A percentile compares a stretch with the other conserved stretches of the same genome.
These are phyloP conservation scores for Dendrobium nobile DNA, from an alignment of 106 monocot genomes.

Conservation along the genomic window DNA sequence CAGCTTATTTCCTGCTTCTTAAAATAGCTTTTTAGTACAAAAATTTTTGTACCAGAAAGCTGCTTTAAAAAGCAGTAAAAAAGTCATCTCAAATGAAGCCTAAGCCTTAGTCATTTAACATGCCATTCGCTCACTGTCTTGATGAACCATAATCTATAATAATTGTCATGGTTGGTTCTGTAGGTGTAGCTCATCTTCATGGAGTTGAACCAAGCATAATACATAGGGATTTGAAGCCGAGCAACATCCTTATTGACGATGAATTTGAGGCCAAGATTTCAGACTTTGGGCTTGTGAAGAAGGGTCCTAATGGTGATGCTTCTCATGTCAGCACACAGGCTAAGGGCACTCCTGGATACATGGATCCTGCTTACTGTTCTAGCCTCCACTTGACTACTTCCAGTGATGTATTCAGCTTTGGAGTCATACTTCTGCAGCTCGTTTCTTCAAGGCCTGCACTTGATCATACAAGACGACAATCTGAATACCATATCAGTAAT, in stretches of 20 bases:
- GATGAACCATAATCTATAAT: too few relatives aligned
- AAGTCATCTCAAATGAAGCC: too few relatives aligned
- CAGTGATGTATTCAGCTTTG: constrained; percentile 40
- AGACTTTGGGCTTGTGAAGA: constrained; percentile 19
- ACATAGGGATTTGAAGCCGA: constrained; percentile 29
- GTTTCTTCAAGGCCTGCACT: constrained; percentile 20
- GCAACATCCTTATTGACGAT: constrained; percentile 18
- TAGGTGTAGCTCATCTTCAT: constrained; percentile 31
- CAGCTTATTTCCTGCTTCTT: too few relatives aligned
- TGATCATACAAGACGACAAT: constrained; percentile 6
- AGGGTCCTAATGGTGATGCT: constrained; percentile 17
- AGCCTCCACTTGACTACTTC: constrained; percentile 25
- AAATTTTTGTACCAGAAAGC: too few relatives aligned
- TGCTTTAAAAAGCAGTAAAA: too few relatives aligned
- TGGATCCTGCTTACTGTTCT: constrained; percentile 37
- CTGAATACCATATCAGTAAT: constrained; percentile 19
- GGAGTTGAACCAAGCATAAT: constrained; percentile 26
- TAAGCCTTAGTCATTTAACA: too few relatives aligned
- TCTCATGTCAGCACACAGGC: constrained; percentile 31
- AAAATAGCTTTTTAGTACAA: too few relatives aligned
- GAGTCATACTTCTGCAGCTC: constrained; percentile 36
- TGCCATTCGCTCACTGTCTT: too few relatives aligned
- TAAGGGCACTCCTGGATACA: constrained; percentile 38
- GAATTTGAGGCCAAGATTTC: constrained; percentile 25
- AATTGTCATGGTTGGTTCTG: not conserved